These are phyloP conservation scores for Schizosaccharomyces versatilis DNA, from an alignment of 1,139 yeast species.

Conservation along the genomic window DNA sequence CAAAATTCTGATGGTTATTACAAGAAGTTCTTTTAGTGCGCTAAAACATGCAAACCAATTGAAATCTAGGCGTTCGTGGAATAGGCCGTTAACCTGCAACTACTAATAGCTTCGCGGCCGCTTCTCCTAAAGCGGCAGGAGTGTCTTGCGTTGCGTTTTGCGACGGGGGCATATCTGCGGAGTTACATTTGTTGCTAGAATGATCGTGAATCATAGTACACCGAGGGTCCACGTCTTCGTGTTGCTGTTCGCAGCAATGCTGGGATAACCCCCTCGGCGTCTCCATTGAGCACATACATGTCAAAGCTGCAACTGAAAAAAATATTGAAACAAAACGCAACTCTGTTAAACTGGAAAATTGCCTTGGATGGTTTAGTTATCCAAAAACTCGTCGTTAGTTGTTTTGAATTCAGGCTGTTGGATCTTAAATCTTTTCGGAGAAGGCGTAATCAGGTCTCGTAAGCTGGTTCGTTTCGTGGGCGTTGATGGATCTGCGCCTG, in stretches of 20 bases:
- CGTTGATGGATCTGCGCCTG: neutral
- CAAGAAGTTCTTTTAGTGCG: neutral
- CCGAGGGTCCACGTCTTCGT: neutral
- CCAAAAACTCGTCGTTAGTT: no score
- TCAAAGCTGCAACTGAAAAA: neutral
- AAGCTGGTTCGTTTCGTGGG: neutral
- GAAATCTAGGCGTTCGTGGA: neutral
- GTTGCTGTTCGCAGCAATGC: neutral
- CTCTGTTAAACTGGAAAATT: no score
- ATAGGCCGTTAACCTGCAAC: neutral
- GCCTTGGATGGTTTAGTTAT: no score
- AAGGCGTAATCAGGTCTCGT: neutral
- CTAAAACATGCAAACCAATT: neutral
- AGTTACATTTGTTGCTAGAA: constrained; percentile 2
- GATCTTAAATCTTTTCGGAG: no score
- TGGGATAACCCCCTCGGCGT: neutral
- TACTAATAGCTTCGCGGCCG: neutral
- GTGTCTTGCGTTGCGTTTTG: neutral
- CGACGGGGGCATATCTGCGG: neutral
- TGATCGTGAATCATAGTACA: constrained; percentile 2
- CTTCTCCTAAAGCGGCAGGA: neutral
- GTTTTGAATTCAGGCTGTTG: no score
- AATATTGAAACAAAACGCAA: neutral
- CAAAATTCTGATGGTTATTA: neutral
- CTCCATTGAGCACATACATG: constrained; percentile 1